These are phyloP conservation scores for Talaromyces rugulosus DNA, from an alignment of 2,329 filamentous ascomycete genomes.

Conservation along the genomic window DNA sequence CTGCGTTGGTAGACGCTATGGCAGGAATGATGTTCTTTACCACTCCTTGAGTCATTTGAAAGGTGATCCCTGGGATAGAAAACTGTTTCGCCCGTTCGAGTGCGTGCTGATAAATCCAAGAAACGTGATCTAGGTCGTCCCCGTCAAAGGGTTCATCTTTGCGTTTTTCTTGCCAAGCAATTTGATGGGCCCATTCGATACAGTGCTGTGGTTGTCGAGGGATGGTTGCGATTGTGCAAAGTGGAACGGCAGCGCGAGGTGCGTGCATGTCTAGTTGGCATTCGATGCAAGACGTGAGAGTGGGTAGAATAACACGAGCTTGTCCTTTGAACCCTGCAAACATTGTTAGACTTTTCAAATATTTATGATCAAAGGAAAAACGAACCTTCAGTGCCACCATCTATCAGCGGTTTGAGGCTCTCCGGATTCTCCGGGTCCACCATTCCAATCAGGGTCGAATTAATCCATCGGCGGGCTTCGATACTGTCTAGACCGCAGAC, in stretches of 20 bases:
- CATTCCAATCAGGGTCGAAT: slow-evolving; percentile 85
- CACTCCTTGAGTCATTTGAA: slow-evolving; percentile 91
- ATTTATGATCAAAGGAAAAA: not conserved
- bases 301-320: slow-evolving; percentile 84
- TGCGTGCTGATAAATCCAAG: slow-evolving; percentile 90
- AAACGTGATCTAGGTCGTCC: slow-evolving; percentile 93
- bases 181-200: slow-evolving; percentile 97
- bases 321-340: slow-evolving; percentile 85
- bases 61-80: slow-evolving; percentile 87
- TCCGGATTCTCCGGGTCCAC: slow-evolving; percentile 80
- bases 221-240: slow-evolving; percentile 94
- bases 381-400: slow-evolving; percentile 86
- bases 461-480: slow-evolving; percentile 98
- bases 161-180: slow-evolving; percentile 87
- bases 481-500: slow-evolving; percentile 96
- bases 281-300: slow-evolving; percentile 92
- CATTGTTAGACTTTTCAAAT: not conserved
- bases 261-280: slow-evolving; percentile 99
- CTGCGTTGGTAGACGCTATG: slow-evolving; percentile 95
- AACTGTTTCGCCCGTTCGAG: slow-evolving; percentile 78
- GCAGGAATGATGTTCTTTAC: slow-evolving; percentile 99
- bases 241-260: slow-evolving; percentile 89
- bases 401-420: slow-evolving; percentile 86
- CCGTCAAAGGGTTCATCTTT: slow-evolving; percentile 85
- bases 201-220: slow-evolving; percentile 96